Evolutionary conservation across 345 rosid genomes (phyloP).

Genomic region (Adansonia digitata): DNA sequence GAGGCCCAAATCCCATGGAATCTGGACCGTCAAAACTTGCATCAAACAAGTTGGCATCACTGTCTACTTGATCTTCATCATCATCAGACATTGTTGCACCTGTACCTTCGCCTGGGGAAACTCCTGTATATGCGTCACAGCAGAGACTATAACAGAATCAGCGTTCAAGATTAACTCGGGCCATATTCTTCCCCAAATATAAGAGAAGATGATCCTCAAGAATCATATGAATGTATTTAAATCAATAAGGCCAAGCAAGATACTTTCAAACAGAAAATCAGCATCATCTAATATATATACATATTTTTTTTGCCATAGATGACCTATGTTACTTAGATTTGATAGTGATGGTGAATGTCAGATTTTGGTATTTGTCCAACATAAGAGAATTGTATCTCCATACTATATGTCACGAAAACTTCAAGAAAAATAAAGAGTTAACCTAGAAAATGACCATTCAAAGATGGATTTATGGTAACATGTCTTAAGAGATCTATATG

Average conservation of each 20-base stretch:
- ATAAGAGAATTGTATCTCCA: too few species aligned
- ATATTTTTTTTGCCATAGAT: background rate
- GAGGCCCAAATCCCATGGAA: conserved; percentile 88
- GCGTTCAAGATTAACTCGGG: background rate
- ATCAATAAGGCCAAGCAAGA: background rate
- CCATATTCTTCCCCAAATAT: background rate
- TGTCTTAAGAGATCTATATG: too few species aligned
- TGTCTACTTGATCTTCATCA: conserved; percentile 93
- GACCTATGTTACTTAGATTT: background rate
- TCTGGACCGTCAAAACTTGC: conserved; percentile 67
- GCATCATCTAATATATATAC: background rate
- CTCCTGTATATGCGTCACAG: conserved; percentile 48
- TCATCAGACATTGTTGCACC: conserved; percentile 99
- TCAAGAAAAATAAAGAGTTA: too few species aligned
- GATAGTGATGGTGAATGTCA: background rate
- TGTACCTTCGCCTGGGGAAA: conserved; percentile 92
- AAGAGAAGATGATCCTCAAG: background rate
- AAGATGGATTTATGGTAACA: too few species aligned
- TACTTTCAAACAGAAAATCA: too few species aligned
- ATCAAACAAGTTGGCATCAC: conserved; percentile 78
- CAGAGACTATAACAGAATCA: background rate
- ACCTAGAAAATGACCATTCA: too few species aligned
- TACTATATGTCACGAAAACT: too few species aligned
- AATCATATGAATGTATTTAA: background rate
- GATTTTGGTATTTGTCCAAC: background rate